Base-by-base conservation (phyloP, 2,329 filamentous ascomycete genomes). In the Cadophora gregata region DNA sequence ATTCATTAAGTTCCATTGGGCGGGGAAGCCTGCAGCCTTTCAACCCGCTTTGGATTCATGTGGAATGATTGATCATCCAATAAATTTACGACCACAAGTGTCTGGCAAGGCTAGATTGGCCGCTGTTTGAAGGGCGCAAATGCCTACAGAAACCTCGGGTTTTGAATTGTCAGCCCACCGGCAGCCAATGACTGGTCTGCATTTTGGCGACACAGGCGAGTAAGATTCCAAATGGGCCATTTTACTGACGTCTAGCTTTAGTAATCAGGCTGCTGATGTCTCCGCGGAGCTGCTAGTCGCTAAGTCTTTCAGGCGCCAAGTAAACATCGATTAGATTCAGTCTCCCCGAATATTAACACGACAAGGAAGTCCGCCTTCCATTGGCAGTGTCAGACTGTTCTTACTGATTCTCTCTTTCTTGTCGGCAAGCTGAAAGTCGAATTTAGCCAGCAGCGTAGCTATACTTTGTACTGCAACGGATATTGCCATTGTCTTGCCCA, bases 401-500 rank as follows among this genome's bases (percentile, higher is more conserved):
- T 83, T 85, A 72, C 85, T 88, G 21, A 82, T 79, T 70, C 86
- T 82, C 72, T 86, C 82, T 45, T 70, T 71, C 1, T 71, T 77
- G 24, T 80, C 77, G 4, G 79, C 79, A 19, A 78, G 77, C 66
- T 73, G 74, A 61, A 89, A 85, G 7, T 87, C 82, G 71, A 88
- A 90, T 3, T 75, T 70, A 47, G 78, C 75, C 4, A 83, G 75
- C 66, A 89, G 73, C 0, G 78, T 80, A 3, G 84, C 81, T 70
- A 89, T 80, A 9, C 85, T 82, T 77, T 87, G 85, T 19, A 84
- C 82, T 5, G 83, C 86, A 50, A 90, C 81, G 6, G 82, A 70
- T 76, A 90, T 87, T 3, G 88, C 88, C 87, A 90, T 89, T 71
- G 83, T 85, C 79, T 86, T 88, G 2, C 88, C 88, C 42, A 90